phyloP scores from a whole-genome alignment of 257 asterid species.

The Penstemon newberryi region DNA sequence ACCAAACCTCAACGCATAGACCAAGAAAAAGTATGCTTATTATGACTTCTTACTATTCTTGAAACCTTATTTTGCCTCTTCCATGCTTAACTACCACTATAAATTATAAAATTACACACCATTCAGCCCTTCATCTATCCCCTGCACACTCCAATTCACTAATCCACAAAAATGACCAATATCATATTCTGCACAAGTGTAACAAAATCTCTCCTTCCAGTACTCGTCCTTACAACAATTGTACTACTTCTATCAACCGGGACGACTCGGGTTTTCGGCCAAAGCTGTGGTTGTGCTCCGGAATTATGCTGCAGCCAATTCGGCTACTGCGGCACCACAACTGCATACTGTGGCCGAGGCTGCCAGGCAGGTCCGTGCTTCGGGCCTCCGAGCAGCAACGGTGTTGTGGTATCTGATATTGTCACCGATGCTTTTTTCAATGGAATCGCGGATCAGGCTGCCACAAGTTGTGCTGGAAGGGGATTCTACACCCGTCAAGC shows the following conservation, averaged over 20 bases:
- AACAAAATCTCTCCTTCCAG: conserved; percentile 12
- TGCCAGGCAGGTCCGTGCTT: conserved; percentile 45
- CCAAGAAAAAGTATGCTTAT: no score
- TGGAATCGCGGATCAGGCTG: conserved; percentile 38
- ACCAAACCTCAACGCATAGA: not conserved
- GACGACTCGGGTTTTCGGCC: conserved; percentile 20
- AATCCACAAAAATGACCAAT: conserved; percentile 2
- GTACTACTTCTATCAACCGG: conserved; percentile 18
- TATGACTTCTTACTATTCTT: no score
- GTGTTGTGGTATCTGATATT: conserved; percentile 27
- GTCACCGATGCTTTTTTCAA: conserved; percentile 47
- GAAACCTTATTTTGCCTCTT: no score
- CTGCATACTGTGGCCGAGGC: conserved; percentile 43
- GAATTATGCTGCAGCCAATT: conserved; percentile 45
- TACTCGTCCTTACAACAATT: conserved; percentile 24
- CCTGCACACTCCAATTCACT: not conserved
- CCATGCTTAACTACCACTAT: not conserved
- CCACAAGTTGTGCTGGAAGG: conserved; percentile 39
- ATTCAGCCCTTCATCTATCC: not conserved
- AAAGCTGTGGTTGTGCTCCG: conserved; percentile 44
- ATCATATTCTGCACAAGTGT: no score
- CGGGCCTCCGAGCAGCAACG: conserved; percentile 27
- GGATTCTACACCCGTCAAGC: conserved; percentile 48
- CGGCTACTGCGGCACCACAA: conserved; percentile 48
- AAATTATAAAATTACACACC: not conserved